Percentiles rank a stretch among this genome's conserved stretches.
phyloP scores from a whole-genome alignment of 2,329 filamentous ascomycete genomes.

The Diaporthe helianthi region DNA sequence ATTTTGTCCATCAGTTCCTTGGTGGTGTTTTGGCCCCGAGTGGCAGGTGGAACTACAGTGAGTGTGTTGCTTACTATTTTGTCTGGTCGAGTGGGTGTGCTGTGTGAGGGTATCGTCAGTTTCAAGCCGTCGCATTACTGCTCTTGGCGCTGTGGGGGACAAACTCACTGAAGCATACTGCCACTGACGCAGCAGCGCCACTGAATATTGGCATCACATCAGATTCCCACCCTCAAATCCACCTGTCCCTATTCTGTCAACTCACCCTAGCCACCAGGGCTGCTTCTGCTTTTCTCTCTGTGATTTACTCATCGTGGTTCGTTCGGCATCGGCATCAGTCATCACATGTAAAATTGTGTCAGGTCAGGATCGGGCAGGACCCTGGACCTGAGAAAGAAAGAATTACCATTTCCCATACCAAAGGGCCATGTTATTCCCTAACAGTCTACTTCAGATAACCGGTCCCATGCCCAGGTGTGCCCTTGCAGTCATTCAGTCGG shows the following conservation, averaged over 20 bases:
- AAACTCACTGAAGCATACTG: constrained; percentile 53
- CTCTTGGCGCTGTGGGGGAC: neutral
- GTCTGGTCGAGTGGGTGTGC: constrained; percentile 54
- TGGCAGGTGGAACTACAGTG: neutral
- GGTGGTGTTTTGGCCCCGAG: neutral
- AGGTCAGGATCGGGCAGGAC: neutral
- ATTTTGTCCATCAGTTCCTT: neutral
- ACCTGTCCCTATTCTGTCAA: neutral
- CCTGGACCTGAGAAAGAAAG: neutral
- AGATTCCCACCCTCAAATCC: neutral
- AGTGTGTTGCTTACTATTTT: constrained; percentile 47
- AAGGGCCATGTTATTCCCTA: neutral
- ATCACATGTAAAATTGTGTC: neutral
- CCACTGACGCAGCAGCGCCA: constrained; percentile 53
- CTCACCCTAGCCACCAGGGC: constrained; percentile 54
- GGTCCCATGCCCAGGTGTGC: neutral
- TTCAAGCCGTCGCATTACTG: neutral
- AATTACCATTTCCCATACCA: neutral
- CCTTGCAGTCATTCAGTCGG: neutral
- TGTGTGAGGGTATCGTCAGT: constrained; percentile 36
- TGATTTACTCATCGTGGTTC: constrained; percentile 22
- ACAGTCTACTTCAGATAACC: neutral
- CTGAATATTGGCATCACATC: constrained; percentile 36
- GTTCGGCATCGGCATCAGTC: neutral
- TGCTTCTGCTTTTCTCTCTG: constrained; percentile 44